These are phyloP conservation scores for Cyclocybe aegerita DNA, from an alignment of 768 basidiomycete genomes.

Conservation along the genomic window DNA sequence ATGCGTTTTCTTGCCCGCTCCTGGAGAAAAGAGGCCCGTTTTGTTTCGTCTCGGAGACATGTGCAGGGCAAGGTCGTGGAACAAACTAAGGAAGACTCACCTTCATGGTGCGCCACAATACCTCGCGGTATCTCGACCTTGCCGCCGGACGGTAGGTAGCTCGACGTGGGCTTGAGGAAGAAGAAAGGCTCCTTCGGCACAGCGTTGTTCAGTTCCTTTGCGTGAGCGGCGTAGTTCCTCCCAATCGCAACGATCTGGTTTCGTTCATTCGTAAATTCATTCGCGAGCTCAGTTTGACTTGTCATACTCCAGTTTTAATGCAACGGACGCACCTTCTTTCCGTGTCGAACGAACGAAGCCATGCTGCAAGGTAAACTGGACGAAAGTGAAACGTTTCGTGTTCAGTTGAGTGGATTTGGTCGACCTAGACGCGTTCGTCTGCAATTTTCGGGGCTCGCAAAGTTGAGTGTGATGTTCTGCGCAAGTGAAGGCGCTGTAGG, in stretches of 20 bases:
- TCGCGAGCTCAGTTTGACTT: not conserved
- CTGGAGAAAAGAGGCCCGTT: too few relatives aligned
- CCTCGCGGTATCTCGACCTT: conserved; percentile 85
- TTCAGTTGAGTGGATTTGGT: too few relatives aligned
- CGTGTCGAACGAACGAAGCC: conserved; percentile 35
- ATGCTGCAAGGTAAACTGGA: conserved; percentile 7
- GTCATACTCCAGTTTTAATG: not conserved
- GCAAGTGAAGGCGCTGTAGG: too few relatives aligned
- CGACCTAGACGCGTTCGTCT: too few relatives aligned
- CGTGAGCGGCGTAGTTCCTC: conserved; percentile 89
- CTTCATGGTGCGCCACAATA: conserved; percentile 88
- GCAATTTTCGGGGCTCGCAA: too few relatives aligned
- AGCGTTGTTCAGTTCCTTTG: conserved; percentile 88
- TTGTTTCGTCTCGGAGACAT: too few relatives aligned
- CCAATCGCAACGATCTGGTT: conserved; percentile 91
- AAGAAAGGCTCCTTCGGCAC: conserved; percentile 95
- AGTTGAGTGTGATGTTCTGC: too few relatives aligned
- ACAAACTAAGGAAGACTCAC: conserved; percentile 34
- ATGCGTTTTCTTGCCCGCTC: not conserved
- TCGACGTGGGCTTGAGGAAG: conserved; percentile 96
- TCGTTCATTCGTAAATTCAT: not conserved
- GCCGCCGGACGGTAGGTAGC: conserved; percentile 77
- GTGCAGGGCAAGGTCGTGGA: not conserved
- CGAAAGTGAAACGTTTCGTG: too few relatives aligned
- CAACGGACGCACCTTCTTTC: conserved; percentile 32